Conservation (phyloP, 169 alveolate species). For the Plasmodium billcollinsi region DNA sequence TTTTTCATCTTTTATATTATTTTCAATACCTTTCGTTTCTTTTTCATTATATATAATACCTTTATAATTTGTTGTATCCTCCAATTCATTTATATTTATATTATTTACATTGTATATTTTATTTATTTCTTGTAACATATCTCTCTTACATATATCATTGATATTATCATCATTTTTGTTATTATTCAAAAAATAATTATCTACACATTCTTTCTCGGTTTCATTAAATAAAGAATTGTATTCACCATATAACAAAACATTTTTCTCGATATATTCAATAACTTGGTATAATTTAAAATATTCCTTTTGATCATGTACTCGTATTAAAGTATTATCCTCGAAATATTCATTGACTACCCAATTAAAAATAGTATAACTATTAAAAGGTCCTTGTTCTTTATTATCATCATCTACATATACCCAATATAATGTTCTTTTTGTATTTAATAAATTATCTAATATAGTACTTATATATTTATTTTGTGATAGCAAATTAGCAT, state of each 20-base stretch:
- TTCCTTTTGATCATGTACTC: slow-evolving; percentile 71
- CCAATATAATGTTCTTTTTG: slow-evolving; percentile 77
- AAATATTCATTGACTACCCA: slow-evolving; percentile 81
- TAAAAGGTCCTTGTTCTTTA: slow-evolving; percentile 80
- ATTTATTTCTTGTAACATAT: not conserved
- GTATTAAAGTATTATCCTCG: slow-evolving; percentile 71
- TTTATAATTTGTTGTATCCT: not conserved
- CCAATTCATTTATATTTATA: not conserved
- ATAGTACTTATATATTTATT: slow-evolving; percentile 26
- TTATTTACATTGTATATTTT: not conserved
- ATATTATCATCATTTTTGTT: not conserved
- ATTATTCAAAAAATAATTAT: not conserved
- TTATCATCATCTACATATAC: slow-evolving; percentile 80
- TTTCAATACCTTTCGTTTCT: not conserved
- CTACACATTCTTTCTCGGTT: not conserved
- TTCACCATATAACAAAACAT: slow-evolving; percentile 23
- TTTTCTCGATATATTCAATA: slow-evolving; percentile 63
- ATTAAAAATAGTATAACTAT: slow-evolving; percentile 78
- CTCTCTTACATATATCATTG: not conserved
- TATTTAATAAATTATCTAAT: slow-evolving; percentile 32
- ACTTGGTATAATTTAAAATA: slow-evolving; percentile 57
- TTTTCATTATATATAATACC: not conserved
- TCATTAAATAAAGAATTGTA: slow-evolving; percentile 6
- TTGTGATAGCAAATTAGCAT: slow-evolving; percentile 7
- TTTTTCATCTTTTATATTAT: slow-evolving; percentile 1